Base-by-base conservation (phyloP, 345 rosid species). In the Populus euphratica region DNA sequence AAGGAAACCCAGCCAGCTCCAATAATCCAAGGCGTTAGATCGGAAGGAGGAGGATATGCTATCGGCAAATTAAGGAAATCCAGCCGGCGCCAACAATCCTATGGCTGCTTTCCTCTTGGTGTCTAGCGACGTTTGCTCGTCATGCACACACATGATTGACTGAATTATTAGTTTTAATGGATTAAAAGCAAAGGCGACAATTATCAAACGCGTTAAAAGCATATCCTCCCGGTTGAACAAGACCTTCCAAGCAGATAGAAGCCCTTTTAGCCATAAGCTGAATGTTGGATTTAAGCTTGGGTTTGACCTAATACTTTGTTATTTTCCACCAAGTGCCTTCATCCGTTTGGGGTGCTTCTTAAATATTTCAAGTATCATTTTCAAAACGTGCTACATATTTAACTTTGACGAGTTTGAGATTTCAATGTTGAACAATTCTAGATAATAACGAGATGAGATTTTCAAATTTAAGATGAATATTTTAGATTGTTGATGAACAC, bases 101-200 rank as follows among this genome's bases (percentile, higher is more conserved):
- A 0, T 10, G 63, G 29, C 63, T 59, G 29, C 63, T 59, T 59
- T n/a, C 63, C 29, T n/a, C 13, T 25, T 23, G 63, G 29, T 59
- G 63, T 23, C 63, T 23, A 59, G 16, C 23, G 29, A 59, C 63
- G 29, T 59, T 59, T n/a, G n/a, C 27, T 56, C 3, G 0, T 21
- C 44, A 25, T 25, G 27, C 63, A 59, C 63, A 4, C 2, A 2
- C 44, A 41, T 2, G 44, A 41, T 41, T 10, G 44, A 41, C 44
- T 41, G 44, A 9, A 9, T 41, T 41, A 41, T 41, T 41, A 41
- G 11, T n/a, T n/a, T 1, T n/a, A 10, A 72, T 77, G 65, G 68
- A 74, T 77, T 70, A 65, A 67, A 85, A 68, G 85, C 83, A 71
- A 82, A 68, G 85, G 67, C 25, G 25, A 52, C 20, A 23, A 21